phyloP scores from a whole-genome alignment of 805 yeast genomes.

The Teunomyces lycoperdinae region DNA sequence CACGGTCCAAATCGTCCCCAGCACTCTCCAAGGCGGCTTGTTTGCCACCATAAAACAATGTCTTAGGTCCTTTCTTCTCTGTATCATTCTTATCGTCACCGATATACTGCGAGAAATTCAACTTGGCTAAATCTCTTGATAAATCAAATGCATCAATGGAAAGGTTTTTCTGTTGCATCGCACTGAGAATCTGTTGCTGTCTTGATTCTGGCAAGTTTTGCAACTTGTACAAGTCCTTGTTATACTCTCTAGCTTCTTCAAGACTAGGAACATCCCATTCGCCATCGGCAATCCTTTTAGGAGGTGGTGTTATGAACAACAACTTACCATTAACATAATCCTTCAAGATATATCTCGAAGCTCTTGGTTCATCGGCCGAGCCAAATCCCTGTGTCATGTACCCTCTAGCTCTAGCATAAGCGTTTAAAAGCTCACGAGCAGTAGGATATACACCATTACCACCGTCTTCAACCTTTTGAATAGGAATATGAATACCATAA shows the following conservation, averaged over 20 bases:
- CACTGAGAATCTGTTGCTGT: constrained; percentile 63
- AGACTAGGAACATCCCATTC: constrained; percentile 52
- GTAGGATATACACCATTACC: constrained; percentile 81
- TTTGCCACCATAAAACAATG: constrained; percentile 71
- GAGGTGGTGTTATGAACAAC: constrained; percentile 85
- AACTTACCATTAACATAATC: constrained; percentile 94
- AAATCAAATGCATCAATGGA: constrained; percentile 55
- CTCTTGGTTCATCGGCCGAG: constrained; percentile 93
- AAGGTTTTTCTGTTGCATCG: constrained; percentile 58
- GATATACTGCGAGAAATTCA: constrained; percentile 78
- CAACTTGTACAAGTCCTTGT: constrained; percentile 69
- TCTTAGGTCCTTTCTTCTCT: constrained; percentile 31
- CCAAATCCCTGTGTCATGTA: constrained; percentile 97
- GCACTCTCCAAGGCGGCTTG: constrained; percentile 77
- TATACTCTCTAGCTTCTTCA: constrained; percentile 51
- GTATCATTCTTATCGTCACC: constrained; percentile 31
- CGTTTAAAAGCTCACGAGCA: constrained; percentile 81
- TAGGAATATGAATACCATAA: constrained; percentile 87
- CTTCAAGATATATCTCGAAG: constrained; percentile 86
- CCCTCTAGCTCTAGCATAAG: constrained; percentile 96
- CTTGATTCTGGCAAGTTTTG: constrained; percentile 68
- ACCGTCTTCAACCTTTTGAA: constrained; percentile 76
- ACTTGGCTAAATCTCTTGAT: constrained; percentile 62
- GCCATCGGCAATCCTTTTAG: constrained; percentile 54
- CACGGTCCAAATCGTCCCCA: constrained; percentile 80